These are phyloP conservation scores for Sugiyamaella lignohabitans DNA, from an alignment of 805 yeast genomes.

Conservation along the genomic window DNA sequence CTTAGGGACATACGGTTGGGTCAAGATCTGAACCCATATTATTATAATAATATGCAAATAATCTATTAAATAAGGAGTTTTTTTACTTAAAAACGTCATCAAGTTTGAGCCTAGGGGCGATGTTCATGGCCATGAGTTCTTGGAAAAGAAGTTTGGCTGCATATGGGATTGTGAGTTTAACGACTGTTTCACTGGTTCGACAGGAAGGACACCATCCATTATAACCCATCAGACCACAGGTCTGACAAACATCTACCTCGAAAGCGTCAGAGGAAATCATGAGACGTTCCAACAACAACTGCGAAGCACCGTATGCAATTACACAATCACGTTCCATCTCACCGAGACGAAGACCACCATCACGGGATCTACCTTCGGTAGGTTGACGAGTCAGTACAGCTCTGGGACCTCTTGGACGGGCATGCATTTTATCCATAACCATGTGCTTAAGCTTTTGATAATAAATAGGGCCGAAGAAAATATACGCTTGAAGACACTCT, in stretches of 20 bases:
- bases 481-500: conserved; percentile 93
- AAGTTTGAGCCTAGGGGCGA: conserved; percentile 88
- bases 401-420: conserved; percentile 98
- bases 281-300: conserved; percentile 81
- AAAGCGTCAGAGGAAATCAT: conserved; percentile 98
- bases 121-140: conserved; percentile 96
- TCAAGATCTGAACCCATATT: too few species aligned
- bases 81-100: conserved; percentile 74
- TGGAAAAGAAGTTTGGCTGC: conserved; percentile 98
- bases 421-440: conserved; percentile 99
- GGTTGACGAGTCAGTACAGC: conserved; percentile 98
- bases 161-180: conserved; percentile 94
- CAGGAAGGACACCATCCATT: conserved; percentile 98
- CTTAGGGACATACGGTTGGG: too few species aligned
- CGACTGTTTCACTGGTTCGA: conserved; percentile 76
- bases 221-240: conserved; percentile 96
- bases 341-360: conserved; percentile 97
- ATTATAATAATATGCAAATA: too few species aligned
- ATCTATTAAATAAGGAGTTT: too few species aligned
- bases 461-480: conserved; percentile 97
- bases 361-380: conserved; percentile 97
- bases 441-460: conserved; percentile 97
- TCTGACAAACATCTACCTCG: conserved; percentile 90
- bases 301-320: conserved; percentile 98
- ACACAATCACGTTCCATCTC: conserved; percentile 99